These are phyloP conservation scores for Thielaviopsis musarum DNA, from an alignment of 2,329 filamentous ascomycete species.

Conservation along the genomic window DNA sequence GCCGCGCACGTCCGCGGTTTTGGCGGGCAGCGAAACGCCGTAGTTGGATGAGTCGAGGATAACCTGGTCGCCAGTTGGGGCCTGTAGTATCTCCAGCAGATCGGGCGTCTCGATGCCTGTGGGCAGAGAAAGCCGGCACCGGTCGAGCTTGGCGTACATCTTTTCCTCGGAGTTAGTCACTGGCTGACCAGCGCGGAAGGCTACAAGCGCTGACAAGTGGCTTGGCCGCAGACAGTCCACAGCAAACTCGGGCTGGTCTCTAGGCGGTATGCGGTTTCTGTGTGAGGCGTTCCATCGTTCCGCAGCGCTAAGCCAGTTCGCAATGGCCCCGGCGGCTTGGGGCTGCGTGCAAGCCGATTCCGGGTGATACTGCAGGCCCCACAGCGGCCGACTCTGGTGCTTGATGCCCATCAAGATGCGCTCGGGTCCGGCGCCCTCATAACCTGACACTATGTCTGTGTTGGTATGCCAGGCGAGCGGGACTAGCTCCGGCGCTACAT, in stretches of 20 bases:
- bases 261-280: background rate
- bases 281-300: slow-evolving; percentile 36
- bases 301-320: slow-evolving; percentile 59
- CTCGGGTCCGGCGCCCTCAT: slow-evolving; percentile 23
- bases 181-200: background rate
- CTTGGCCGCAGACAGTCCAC: background rate
- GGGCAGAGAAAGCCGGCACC: slow-evolving; percentile 12
- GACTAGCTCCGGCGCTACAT: slow-evolving; percentile 25
- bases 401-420: slow-evolving; percentile 60
- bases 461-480: slow-evolving; percentile 44
- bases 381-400: slow-evolving; percentile 55
- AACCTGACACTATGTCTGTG: slow-evolving; percentile 22
- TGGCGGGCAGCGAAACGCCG: slow-evolving; percentile 22
- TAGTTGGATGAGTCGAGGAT: slow-evolving; percentile 40
- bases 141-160: background rate
- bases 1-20: slow-evolving; percentile 33
- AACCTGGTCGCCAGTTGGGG: slow-evolving; percentile 27
- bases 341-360: slow-evolving; percentile 72
- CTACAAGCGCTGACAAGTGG: background rate
- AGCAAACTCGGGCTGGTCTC: background rate
- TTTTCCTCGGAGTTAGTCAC: background rate
- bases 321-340: slow-evolving; percentile 45
- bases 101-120: slow-evolving; percentile 25
- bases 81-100: slow-evolving; percentile 33
- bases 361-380: slow-evolving; percentile 81